Base-by-base conservation (phyloP, 257 asterid species). In the Solanum microdontum region DNA sequence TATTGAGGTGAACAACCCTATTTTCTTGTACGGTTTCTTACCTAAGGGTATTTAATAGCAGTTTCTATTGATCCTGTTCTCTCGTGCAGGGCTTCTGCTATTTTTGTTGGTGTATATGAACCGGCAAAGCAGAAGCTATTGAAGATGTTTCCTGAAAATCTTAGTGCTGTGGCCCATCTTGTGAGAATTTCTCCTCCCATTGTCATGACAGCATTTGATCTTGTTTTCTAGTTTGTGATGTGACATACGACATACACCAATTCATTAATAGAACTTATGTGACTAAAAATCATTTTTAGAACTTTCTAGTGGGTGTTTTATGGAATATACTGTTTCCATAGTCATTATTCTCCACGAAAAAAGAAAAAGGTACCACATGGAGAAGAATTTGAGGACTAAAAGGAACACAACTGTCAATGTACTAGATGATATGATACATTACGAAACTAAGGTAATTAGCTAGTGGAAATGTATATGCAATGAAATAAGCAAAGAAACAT, bases 51-150 rank as follows among this genome's bases (percentile, higher is more conserved):
- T 26, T 40, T 80, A 76, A 33, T 32, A 64, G 87, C 87, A 28
- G 11, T 87, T 88, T 87, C 87, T 69, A 85, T 55, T 75, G 83
- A 36, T 70, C 83, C 72, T 84, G 88, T 48, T 69, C 88, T 69
- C 66, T 51, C 34, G 86, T 86, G 68, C 96, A 97, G 99, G 89
- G 99, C 99, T 62, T 97, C 99, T 88, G 99, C 99, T 89, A 89
- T 95, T 88, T 97, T 97, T 87, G 93, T 97, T 91, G 99, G 99
- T 74, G 98, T 97, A 45, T 97, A 97, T 93, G 99, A 97, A 91
- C 98, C 99, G 73, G 93, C 97, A 88, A 97, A 97, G 93, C 95
- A 95, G 89, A 94, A 94, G 86, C 92, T 97, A 66, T 88, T 97
- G 91, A 93, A 91, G 93, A 86, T 89, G 73, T 36, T 97, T 23